A percentile compares a stretch with the other conserved stretches of the same genome.
phyloP scores from a whole-genome alignment of 768 basidiomycete species.

The Lentinula detonsa region DNA sequence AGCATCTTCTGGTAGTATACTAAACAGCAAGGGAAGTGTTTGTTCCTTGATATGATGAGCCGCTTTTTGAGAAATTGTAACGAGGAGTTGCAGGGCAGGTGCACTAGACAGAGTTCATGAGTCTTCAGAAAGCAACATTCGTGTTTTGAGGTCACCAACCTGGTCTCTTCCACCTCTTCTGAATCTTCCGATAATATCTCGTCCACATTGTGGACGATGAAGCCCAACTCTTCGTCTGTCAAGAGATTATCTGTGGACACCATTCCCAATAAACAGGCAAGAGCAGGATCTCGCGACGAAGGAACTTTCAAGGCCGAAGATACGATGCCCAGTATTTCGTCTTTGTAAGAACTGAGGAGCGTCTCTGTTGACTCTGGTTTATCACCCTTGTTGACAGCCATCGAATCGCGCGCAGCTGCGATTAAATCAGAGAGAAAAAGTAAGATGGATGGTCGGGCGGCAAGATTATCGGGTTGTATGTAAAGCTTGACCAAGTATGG shows the following conservation, averaged over 20 bases:
- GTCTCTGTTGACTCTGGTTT: slow-evolving; percentile 13
- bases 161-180: slow-evolving; percentile 50
- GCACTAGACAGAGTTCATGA: slow-evolving; percentile 32
- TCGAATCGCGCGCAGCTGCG: slow-evolving; percentile 42
- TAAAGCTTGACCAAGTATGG: slow-evolving; percentile 78
- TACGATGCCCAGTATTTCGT: slow-evolving; percentile 64
- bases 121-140: background rate
- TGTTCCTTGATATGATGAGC: slow-evolving; percentile 64
- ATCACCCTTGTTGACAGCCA: slow-evolving; percentile 10
- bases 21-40: slow-evolving; percentile 79
- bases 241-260: slow-evolving; percentile 61
- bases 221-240: slow-evolving; percentile 68
- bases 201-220: slow-evolving; percentile 70
- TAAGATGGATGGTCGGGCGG: slow-evolving; percentile 62
- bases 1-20: slow-evolving; percentile 61
- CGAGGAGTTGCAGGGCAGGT: slow-evolving; percentile 56
- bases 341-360: slow-evolving; percentile 59
- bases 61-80: slow-evolving; percentile 49
- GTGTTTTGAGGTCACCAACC: slow-evolving; percentile 24
- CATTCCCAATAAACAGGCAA: slow-evolving; percentile 62
- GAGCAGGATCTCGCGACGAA: slow-evolving; percentile 48
- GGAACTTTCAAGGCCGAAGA: slow-evolving; percentile 50
- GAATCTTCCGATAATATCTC: slow-evolving; percentile 54
- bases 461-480: slow-evolving; percentile 60
- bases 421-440: slow-evolving; percentile 63